These are phyloP conservation scores for Spergularia bocconei DNA, from an alignment of 148 eudicot species.

Conservation along the genomic window DNA sequence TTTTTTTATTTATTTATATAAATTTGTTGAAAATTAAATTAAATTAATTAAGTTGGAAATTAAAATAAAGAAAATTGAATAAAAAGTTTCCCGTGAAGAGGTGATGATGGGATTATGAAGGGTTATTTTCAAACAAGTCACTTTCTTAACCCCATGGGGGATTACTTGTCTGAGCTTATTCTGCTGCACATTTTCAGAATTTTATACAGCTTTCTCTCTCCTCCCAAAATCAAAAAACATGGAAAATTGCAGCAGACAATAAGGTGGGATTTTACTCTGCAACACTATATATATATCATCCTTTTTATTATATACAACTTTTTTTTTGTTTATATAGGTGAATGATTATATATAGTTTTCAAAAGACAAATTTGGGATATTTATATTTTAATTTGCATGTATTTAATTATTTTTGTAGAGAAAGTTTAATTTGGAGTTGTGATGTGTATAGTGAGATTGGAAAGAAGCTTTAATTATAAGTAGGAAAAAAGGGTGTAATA, in stretches of 20 bases:
- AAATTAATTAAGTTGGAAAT: not conserved
- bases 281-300: not conserved
- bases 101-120: conserved; percentile 28
- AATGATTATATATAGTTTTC: not conserved
- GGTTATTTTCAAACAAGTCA: conserved; percentile 36
- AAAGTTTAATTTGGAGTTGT: not conserved
- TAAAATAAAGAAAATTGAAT: no score
- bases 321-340: not conserved
- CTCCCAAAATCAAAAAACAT: not conserved
- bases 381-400: no score
- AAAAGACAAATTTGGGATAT: not conserved
- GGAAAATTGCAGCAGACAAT: conserved; percentile 25
- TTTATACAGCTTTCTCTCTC: conserved; percentile 2
- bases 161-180: conserved; percentile 39
- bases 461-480: not conserved
- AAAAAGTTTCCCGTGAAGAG: conserved; percentile 37
- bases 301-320: not conserved
- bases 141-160: conserved; percentile 42
- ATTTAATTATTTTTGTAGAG: no score
- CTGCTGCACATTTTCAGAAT: conserved; percentile 19
- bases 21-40: not conserved
- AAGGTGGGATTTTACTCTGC: conserved; percentile 10
- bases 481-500: not conserved
- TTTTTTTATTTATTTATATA: not conserved
- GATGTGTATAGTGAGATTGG: no score